Percentiles rank a stretch among this genome's conserved stretches.
Evolutionary conservation across 352 stramenopile species (phyloP).

Genomic region (Pythium periplocum): DNA sequence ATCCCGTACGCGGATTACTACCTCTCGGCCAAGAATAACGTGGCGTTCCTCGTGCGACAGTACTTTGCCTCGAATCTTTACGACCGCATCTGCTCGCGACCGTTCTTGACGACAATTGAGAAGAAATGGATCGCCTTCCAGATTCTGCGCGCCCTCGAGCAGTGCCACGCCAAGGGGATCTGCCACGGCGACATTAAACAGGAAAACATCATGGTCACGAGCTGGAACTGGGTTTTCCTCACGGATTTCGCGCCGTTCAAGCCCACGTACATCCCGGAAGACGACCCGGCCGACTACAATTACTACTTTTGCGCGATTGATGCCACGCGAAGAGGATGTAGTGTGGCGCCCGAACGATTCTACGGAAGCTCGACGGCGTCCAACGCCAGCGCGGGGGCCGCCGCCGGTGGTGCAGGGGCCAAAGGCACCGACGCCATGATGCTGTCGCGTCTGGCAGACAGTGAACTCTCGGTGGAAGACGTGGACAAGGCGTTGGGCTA

Average conservation of each 20-base stretch:
- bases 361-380: conserved; percentile 22
- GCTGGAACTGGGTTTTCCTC: conserved; percentile 97
- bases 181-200: conserved; percentile 98
- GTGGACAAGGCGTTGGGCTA: conserved; percentile 22
- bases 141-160: conserved; percentile 91
- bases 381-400: background rate
- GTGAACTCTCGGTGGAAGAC: conserved; percentile 34
- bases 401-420: conserved; percentile 6
- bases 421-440: conserved; percentile 50
- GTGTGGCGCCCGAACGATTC: conserved; percentile 94
- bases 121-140: conserved; percentile 98
- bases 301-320: conserved; percentile 92
- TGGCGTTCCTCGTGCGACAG: conserved; percentile 93
- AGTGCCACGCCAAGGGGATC: conserved; percentile 90
- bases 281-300: conserved; percentile 95
- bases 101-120: conserved; percentile 94
- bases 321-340: conserved; percentile 88
- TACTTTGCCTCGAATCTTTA: conserved; percentile 96
- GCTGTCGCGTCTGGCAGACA: conserved; percentile 31
- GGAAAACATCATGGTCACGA: conserved; percentile 98
- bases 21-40: conserved; percentile 72
- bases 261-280: conserved; percentile 92
- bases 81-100: conserved; percentile 94
- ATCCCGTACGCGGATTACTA: conserved; percentile 81
- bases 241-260: conserved; percentile 96